A percentile compares a stretch with the other conserved stretches of the same genome.
phyloP scores from a whole-genome alignment of 257 asterid genomes.

The Galeopsis tetrahit region DNA sequence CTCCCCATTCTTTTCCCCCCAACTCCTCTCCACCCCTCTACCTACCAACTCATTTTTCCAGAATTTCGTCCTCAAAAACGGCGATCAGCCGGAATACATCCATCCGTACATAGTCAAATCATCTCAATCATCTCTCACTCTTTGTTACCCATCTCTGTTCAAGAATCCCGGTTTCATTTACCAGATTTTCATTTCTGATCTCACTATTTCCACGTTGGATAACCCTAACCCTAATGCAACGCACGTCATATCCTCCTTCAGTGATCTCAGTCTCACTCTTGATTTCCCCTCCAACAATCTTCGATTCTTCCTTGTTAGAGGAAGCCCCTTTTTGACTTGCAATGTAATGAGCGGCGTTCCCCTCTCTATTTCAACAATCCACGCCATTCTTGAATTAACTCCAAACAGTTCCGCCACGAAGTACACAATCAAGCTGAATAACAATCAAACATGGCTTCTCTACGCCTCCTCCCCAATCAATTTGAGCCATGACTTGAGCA shows the following conservation, averaged over 20 bases:
- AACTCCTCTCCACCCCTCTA: conserved; percentile 68
- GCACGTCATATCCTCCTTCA: conserved; percentile 70
- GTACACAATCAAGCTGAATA: conserved; percentile 71
- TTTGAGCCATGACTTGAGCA: conserved; percentile 51
- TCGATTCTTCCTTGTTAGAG: conserved; percentile 77
- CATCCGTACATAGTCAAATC: conserved; percentile 84
- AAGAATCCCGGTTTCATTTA: conserved; percentile 61
- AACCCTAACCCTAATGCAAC: conserved; percentile 49
- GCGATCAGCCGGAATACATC: conserved; percentile 87
- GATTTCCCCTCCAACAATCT: conserved; percentile 75
- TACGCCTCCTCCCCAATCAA: conserved; percentile 72
- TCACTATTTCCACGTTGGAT: conserved; percentile 55
- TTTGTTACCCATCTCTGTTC: conserved; percentile 72
- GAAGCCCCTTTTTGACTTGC: conserved; percentile 86
- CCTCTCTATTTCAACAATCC: conserved; percentile 77
- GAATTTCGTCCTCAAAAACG: conserved; percentile 74
- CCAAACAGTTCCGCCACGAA: conserved; percentile 61
- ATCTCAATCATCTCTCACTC: conserved; percentile 54
- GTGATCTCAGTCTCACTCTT: conserved; percentile 75
- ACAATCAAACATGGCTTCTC: conserved; percentile 80
- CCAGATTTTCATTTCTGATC: conserved; percentile 66
- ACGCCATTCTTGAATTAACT: conserved; percentile 63
- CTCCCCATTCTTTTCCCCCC: conserved; percentile 61
- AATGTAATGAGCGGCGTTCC: conserved; percentile 41
- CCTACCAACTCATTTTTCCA: conserved; percentile 95